phyloP scores from a whole-genome alignment of 1,284 basidiomycete species.

The Ceratobasidium sp. region DNA sequence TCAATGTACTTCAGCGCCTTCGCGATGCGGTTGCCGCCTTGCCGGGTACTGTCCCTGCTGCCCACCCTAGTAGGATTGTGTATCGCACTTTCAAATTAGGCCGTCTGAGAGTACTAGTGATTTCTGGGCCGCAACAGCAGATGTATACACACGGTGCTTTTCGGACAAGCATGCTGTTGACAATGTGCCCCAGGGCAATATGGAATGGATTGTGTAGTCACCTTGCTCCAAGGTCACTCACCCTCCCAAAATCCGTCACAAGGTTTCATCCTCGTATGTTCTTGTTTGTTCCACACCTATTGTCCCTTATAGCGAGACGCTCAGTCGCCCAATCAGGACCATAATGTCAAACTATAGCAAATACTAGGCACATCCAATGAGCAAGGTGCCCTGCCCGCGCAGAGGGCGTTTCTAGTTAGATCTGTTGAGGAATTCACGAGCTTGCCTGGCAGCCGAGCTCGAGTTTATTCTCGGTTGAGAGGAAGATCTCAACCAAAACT shows the following conservation, averaged over 20 bases:
- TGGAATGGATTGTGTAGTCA: background rate
- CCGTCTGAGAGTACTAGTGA: background rate
- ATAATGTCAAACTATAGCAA: no score
- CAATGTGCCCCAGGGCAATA: background rate
- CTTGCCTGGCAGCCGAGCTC: background rate
- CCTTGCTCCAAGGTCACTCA: no score
- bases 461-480: background rate
- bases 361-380: no score
- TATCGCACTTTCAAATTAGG: background rate
- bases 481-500: background rate
- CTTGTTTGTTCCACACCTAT: no score
- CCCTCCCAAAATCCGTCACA: no score
- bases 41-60: background rate
- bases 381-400: no score
- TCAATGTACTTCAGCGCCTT: background rate
- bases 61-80: background rate
- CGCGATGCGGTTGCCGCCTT: background rate
- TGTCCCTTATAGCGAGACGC: no score
- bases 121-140: background rate
- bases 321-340: no score
- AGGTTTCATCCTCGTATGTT: no score
- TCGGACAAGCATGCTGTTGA: background rate
- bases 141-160: background rate
- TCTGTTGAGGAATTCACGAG: background rate
- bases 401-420: background rate